phyloP scores from a whole-genome alignment of 495 filamentous ascomycete genomes.

The Glarea lozoyensis region DNA sequence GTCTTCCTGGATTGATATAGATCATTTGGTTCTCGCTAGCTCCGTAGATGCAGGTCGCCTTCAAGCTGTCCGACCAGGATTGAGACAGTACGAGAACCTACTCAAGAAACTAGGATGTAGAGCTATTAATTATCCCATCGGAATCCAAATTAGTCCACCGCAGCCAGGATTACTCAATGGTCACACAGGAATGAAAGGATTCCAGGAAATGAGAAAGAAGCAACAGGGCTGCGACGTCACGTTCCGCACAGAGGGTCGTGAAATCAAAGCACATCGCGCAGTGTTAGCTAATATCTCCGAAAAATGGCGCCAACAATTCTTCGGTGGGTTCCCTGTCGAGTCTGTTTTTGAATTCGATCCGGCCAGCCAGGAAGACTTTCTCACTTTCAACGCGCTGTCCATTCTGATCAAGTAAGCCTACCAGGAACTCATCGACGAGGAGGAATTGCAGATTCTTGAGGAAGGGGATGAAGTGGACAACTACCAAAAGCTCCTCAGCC shows the following conservation, averaged over 20 bases:
- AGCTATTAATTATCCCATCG: conserved; percentile 19
- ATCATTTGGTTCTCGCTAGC: conserved; percentile 17
- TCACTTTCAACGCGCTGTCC: conserved; percentile 18
- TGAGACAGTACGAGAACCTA: conserved; percentile 22
- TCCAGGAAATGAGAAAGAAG: conserved; percentile 13
- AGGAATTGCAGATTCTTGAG: conserved; percentile 10
- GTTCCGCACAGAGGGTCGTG: conserved; percentile 14
- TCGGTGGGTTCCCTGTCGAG: conserved; percentile 12
- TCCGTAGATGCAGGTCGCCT: conserved; percentile 18
- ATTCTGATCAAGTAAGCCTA: conserved; percentile 25
- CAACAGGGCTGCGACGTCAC: conserved; percentile 20
- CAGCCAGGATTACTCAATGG: conserved; percentile 1
- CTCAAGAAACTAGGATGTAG: conserved; percentile 18
- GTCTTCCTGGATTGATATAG: conserved; percentile 10
- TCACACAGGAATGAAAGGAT: conserved; percentile 3
- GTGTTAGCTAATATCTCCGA: conserved; percentile 19
- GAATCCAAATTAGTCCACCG: too few relatives aligned
- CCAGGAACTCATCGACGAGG: conserved; percentile 11
- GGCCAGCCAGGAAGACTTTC: conserved; percentile 9
- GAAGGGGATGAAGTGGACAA: conserved; percentile 13
- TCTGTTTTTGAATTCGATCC: conserved; percentile 1
- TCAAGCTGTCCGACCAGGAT: conserved; percentile 14
- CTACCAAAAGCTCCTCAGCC: conserved; percentile 11
- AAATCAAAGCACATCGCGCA: conserved; percentile 18
- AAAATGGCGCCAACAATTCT: conserved; percentile 20